These are phyloP conservation scores for Lasiodiplodia gonubiensis DNA, from an alignment of 2,329 filamentous ascomycete species.

Conservation along the genomic window DNA sequence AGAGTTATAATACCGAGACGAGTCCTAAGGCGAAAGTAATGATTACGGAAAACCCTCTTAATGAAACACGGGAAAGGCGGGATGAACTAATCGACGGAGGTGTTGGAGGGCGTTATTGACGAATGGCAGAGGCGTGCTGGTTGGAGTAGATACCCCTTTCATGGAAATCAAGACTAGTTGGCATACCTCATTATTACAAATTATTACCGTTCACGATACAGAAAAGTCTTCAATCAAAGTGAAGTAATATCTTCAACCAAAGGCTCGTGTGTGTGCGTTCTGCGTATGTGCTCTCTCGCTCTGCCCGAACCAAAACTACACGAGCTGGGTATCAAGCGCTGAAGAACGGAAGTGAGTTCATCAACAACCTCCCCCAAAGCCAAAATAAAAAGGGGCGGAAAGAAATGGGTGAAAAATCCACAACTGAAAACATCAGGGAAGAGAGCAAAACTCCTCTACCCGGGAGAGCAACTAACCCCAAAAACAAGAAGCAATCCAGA, in stretches of 20 bases:
- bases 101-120: not conserved
- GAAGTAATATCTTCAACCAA: not conserved
- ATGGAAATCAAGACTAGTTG: not conserved
- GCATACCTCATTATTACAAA: not conserved
- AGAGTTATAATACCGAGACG: too few species aligned
- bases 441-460: not conserved
- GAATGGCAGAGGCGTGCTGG: not conserved
- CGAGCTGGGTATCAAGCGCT: conserved; percentile 22
- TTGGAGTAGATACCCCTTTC: not conserved
- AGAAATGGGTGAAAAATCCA: not conserved
- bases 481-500: conserved; percentile 12
- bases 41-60: not conserved
- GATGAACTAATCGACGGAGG: not conserved
- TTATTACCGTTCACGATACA: not conserved
- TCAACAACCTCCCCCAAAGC: conserved; percentile 10
- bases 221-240: not conserved
- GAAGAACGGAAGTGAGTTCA: conserved; percentile 20
- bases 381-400: not conserved
- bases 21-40: not conserved
- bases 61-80: not conserved
- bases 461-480: not conserved
- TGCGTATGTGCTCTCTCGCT: not conserved
- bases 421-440: not conserved
- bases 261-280: not conserved
- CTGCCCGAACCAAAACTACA: conserved; percentile 1